phyloP scores from a whole-genome alignment of 257 asterid species.

The Solanum chiquidenum region DNA sequence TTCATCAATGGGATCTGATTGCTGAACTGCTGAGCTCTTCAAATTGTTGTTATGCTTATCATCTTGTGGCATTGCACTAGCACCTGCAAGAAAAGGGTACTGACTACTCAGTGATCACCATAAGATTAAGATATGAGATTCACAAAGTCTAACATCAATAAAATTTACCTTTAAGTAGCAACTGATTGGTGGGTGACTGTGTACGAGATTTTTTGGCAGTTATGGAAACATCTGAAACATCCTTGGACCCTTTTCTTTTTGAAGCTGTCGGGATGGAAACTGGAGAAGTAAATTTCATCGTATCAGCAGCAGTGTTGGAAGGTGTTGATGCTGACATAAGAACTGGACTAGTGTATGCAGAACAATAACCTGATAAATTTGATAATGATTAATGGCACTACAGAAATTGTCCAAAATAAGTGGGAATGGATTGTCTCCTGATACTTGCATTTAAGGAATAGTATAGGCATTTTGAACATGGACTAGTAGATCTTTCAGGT shows the following conservation, averaged over 20 bases:
- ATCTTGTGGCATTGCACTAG: conserved; percentile 14
- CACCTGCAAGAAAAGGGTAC: conserved; percentile 21
- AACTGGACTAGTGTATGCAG: conserved; percentile 34
- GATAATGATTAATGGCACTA: neutral
- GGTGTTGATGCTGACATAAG: conserved; percentile 29
- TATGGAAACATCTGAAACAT: conserved; percentile 9
- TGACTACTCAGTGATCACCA: neutral
- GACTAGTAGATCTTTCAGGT: neutral
- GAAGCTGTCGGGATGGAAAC: conserved; percentile 10
- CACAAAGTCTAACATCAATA: neutral
- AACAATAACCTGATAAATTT: conserved; percentile 34
- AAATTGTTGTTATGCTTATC: conserved; percentile 8
- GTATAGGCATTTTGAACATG: neutral
- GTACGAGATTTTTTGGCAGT: conserved; percentile 45
- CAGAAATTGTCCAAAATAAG: neutral
- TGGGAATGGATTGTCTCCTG: neutral
- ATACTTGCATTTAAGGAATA: neutral
- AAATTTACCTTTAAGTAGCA: conserved; percentile 36
- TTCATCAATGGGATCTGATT: conserved; percentile 11
- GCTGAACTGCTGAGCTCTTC: conserved; percentile 13
- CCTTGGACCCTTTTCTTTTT: conserved; percentile 43
- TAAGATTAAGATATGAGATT: neutral
- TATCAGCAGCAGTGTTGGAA: conserved; percentile 3
- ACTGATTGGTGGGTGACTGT: conserved; percentile 7
- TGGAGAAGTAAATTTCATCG: conserved; percentile 31